Evolutionary conservation across 768 basidiomycete genomes (phyloP), one percentile per base, ranked within the genome.

Genomic region (Serendipita indica): DNA sequence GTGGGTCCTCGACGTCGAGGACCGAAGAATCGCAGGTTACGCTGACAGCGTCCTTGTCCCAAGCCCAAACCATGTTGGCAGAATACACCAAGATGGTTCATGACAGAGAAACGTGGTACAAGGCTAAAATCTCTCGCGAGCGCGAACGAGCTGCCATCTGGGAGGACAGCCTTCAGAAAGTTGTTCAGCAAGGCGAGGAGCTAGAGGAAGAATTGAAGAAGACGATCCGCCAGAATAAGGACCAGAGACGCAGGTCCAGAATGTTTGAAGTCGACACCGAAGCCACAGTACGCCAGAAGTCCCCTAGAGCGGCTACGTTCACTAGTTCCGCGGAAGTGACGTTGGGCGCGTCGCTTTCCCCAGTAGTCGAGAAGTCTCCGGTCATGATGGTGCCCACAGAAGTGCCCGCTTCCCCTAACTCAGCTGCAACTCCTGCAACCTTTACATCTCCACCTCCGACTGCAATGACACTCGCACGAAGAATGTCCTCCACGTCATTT

Each of bases 101-200:
- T 58, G 83, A 84, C 60, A 75, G 93, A n/a, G 93, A 96, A 62
- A 77, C 78, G 52, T 96, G 84, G 78, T 92, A 81, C 74, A 76
- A 75, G 59, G 70, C 74, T 30, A 78, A 81, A 63, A 72, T 91
- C 7, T 77, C 77, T 62, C 77, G 78, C 25, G 86, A 90, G 66
- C 73, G 76, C 49, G 73, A 77, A 63, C 74, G 82, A 25, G 81
- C 82, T 65, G 72, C 67, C 10, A 73, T 91, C 27, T 97, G 93
- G 93, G 92, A 94, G 70, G 84, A 90, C 71, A 93, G 87, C 68
- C 69, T 97, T 65, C 81, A 84, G 58, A 79, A 81, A 1, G 90
- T 93, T 5, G 91, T 92, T 0, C 75, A 77, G 59, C 89, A 94
- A 68, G 90, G 91, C 14, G 89, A 89, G 65, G 76, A 74, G 7